phyloP scores from a whole-genome alignment of 2,329 filamentous ascomycete genomes.

The Beauveria pseudobassiana region DNA sequence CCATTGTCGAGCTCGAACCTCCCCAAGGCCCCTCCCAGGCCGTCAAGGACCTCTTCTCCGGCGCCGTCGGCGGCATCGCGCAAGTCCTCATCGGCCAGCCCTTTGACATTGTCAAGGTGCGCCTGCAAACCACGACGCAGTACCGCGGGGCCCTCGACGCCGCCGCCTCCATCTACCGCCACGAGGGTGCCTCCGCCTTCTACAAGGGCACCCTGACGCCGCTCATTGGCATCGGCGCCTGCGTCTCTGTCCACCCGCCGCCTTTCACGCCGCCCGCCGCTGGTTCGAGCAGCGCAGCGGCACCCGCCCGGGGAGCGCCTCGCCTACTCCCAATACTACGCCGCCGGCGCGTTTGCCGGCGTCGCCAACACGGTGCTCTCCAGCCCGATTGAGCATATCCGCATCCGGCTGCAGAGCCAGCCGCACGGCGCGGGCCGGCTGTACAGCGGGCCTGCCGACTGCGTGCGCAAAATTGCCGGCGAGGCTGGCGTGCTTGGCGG shows the following conservation, averaged over 20 bases:
- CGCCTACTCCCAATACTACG: slow-evolving; percentile 80
- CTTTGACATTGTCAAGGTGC: slow-evolving; percentile 94
- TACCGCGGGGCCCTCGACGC: slow-evolving; percentile 76
- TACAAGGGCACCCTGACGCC: slow-evolving; percentile 98
- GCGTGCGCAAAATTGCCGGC: slow-evolving; percentile 72
- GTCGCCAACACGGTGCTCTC: slow-evolving; percentile 84
- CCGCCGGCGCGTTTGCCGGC: slow-evolving; percentile 85
- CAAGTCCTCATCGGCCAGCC: slow-evolving; percentile 82
- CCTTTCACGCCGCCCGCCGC: slow-evolving; percentile 87
- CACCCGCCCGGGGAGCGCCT: slow-evolving; percentile 50
- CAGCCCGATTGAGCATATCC: slow-evolving; percentile 90
- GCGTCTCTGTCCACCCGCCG: slow-evolving; percentile 98
- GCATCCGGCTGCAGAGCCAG: slow-evolving; percentile 93
- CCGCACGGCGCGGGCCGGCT: slow-evolving; percentile 80
- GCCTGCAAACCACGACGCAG: slow-evolving; percentile 79
- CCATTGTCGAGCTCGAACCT: slow-evolving; percentile 28
- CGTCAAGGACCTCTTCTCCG: slow-evolving; percentile 83
- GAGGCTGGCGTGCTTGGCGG: slow-evolving; percentile 54
- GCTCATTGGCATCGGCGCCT: slow-evolving; percentile 90
- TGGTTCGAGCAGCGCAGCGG: slow-evolving; percentile 73
- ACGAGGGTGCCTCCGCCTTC: slow-evolving; percentile 85
- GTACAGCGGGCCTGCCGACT: slow-evolving; percentile 82
- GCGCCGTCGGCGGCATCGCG: slow-evolving; percentile 84
- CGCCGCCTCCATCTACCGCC: slow-evolving; percentile 74
- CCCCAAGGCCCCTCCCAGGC: slow-evolving; percentile 46